Evolutionary conservation across 306 rosid species (phyloP).

Genomic region (Glycyrrhiza uralensis): DNA sequence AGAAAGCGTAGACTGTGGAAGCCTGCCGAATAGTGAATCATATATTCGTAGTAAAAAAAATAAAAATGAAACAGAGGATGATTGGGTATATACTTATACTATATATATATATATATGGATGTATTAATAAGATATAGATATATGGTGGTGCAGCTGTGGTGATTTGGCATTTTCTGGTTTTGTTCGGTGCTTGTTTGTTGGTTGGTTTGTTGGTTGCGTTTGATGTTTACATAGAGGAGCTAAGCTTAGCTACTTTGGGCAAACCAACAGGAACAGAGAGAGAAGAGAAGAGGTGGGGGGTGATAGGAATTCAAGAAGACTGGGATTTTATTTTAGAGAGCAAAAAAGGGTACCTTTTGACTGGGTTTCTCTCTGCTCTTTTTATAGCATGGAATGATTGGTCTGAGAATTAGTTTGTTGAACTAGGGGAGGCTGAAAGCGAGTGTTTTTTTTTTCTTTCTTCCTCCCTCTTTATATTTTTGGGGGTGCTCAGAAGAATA

Average conservation of each 20-base stretch:
- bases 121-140: background rate
- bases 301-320: background rate
- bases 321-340: background rate
- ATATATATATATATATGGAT: background rate
- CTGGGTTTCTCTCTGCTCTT: slow-evolving; percentile 12
- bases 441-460: background rate
- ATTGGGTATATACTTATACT: background rate
- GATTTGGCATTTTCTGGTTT: slow-evolving; percentile 40
- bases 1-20: background rate
- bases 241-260: slow-evolving; percentile 33
- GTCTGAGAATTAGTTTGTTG: background rate
- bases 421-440: slow-evolving; percentile 12
- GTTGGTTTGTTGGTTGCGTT: slow-evolving; percentile 39
- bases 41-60: background rate
- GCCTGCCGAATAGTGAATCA: background rate
- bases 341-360: slow-evolving; percentile 22
- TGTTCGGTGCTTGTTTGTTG: slow-evolving; percentile 43
- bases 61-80: background rate
- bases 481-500: background rate
- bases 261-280: background rate
- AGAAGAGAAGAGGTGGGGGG: background rate
- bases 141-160: slow-evolving; percentile 43
- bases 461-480: background rate
- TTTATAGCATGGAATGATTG: slow-evolving; percentile 21
- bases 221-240: slow-evolving; percentile 8